A percentile compares a stretch with the other conserved stretches of the same genome.
Conservation (phyloP, 2,329 filamentous ascomycete genomes). For the Cladosporium sp. region DNA sequence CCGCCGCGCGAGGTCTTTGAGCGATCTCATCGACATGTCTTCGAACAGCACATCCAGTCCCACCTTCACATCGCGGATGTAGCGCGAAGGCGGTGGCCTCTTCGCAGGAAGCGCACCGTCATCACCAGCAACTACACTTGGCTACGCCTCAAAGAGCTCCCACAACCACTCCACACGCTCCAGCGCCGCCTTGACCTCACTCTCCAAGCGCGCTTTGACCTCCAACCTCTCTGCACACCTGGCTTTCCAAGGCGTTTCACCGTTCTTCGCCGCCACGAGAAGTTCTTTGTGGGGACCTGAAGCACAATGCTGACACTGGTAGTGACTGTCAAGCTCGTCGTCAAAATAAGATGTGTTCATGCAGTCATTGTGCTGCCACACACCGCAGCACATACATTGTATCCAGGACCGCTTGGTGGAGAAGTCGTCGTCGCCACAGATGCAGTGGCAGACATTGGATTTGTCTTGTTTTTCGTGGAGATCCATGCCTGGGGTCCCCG, state of each 20-base stretch:
- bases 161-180: not conserved
- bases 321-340: conserved; percentile 71
- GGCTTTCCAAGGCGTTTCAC: conserved; percentile 79
- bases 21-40: not conserved
- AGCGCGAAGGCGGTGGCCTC: not conserved
- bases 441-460: conserved; percentile 71
- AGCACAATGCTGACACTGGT: conserved; percentile 87
- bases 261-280: conserved; percentile 69
- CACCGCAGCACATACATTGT: conserved; percentile 84
- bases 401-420: conserved; percentile 91
- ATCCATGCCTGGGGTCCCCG: conserved; percentile 21
- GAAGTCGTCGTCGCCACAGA: conserved; percentile 85
- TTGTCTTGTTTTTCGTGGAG: conserved; percentile 38
- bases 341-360: conserved; percentile 74
- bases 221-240: conserved; percentile 18
- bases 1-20: not conserved
- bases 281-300: conserved; percentile 79
- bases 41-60: not conserved
- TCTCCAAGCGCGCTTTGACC: not conserved
- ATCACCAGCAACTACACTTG: not conserved
- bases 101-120: not conserved
- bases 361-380: conserved; percentile 97
- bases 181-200: not conserved
- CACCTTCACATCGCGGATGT: not conserved
- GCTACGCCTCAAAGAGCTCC: not conserved